A percentile compares a stretch with the other conserved stretches of the same genome.
Evolutionary conservation across 192 early-diverging fungal species (phyloP).

Genomic region (Piromyces finnis): DNA sequence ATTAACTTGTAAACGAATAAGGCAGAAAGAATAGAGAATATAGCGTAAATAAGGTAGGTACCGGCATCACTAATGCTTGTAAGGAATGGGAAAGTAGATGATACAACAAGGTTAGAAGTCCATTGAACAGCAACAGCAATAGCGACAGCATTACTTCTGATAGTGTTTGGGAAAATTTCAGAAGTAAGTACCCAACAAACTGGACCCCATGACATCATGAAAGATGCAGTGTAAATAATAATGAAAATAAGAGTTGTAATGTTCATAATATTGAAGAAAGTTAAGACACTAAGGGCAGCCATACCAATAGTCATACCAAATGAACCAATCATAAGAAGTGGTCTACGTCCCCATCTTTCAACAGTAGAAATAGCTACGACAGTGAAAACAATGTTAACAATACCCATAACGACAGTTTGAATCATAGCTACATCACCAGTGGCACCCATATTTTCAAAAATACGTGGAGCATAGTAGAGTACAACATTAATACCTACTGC

Average conservation of each 20-base stretch:
- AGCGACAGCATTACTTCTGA: neutral
- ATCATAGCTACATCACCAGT: neutral
- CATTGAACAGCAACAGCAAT: neutral
- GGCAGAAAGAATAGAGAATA: slow-evolving; percentile 14
- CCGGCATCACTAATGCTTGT: neutral
- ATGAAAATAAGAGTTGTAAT: neutral
- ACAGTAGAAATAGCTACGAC: neutral
- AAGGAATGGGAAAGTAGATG: neutral
- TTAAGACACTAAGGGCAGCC: neutral
- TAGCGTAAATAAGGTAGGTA: neutral
- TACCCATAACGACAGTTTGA: neutral
- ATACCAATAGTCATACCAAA: neutral
- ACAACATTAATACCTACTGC: slow-evolving; percentile 56
- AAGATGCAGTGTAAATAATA: neutral
- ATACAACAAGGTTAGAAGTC: neutral
- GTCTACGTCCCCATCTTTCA: neutral
- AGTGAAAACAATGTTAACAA: neutral
- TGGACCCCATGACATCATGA: slow-evolving; percentile 1
- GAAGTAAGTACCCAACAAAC: neutral
- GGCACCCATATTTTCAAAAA: slow-evolving; percentile 21
- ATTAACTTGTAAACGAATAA: slow-evolving; percentile 50
- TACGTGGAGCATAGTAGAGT: slow-evolving; percentile 45
- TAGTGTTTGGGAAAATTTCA: slow-evolving; percentile 1
- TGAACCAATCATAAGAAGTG: neutral
- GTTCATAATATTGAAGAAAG: neutral